A percentile compares a stretch with the other conserved stretches of the same genome.
phyloP scores from a whole-genome alignment of 1,284 basidiomycete genomes.

The Inonotus obliquus region DNA sequence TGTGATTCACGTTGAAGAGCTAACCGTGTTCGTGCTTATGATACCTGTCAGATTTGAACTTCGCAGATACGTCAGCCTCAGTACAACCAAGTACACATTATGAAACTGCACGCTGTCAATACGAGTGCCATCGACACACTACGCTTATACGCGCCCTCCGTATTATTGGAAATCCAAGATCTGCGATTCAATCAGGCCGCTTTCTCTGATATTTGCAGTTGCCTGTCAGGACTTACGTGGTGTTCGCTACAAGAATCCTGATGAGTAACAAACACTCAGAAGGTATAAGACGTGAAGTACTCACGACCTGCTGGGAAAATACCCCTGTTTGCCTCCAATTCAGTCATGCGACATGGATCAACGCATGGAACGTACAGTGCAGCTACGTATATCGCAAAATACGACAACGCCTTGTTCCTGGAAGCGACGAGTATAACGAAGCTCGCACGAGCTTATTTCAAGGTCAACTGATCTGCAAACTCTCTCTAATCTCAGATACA shows the following conservation, averaged over 20 bases:
- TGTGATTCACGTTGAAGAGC: neutral
- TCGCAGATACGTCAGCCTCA: neutral
- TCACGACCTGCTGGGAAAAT: constrained; percentile 62
- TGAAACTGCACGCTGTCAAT: constrained; percentile 38
- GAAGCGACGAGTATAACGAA: constrained; percentile 71
- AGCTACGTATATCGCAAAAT: constrained; percentile 66
- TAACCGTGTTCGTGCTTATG: constrained; percentile 41
- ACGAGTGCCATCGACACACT: constrained; percentile 68
- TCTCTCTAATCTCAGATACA: neutral
- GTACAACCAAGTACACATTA: neutral
- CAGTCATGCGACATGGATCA: neutral
- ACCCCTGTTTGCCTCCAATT: neutral
- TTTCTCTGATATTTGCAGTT: neutral
- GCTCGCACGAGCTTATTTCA: constrained; percentile 35
- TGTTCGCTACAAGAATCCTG: neutral
- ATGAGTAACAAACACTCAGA: constrained; percentile 23
- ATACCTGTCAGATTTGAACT: constrained; percentile 45
- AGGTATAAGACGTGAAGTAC: constrained; percentile 40
- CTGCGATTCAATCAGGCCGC: neutral
- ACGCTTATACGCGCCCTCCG: constrained; percentile 68
- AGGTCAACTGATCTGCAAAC: neutral
- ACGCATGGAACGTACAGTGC: constrained; percentile 38
- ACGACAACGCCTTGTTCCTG: constrained; percentile 56
- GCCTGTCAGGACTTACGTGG: neutral
- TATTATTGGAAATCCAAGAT: constrained; percentile 68